Evolutionary conservation across 352 stramenopile species (phyloP).

Genomic region (Phytophthora podocarpi): DNA sequence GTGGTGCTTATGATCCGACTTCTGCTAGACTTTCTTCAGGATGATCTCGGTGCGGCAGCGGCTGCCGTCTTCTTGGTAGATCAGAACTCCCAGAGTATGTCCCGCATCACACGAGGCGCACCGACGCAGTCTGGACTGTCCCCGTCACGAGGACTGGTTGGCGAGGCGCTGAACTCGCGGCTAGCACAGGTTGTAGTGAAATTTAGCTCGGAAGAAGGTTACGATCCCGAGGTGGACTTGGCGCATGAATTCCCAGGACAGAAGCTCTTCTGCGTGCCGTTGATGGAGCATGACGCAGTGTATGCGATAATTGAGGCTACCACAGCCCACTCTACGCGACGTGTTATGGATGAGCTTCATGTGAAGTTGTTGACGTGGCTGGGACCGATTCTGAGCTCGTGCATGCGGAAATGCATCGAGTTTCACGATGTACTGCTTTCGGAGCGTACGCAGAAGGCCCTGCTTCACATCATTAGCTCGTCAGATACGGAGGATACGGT

Average conservation of each 20-base stretch:
- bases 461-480: slow-evolving; percentile 87
- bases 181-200: slow-evolving; percentile 40
- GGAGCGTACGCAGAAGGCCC: slow-evolving; percentile 82
- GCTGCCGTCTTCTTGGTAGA: slow-evolving; percentile 81
- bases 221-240: slow-evolving; percentile 76
- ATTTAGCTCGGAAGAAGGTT: slow-evolving; percentile 53
- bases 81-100: slow-evolving; percentile 75
- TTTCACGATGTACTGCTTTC: slow-evolving; percentile 84
- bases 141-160: slow-evolving; percentile 58
- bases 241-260: slow-evolving; percentile 57
- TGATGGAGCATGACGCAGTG: slow-evolving; percentile 75
- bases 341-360: slow-evolving; percentile 66
- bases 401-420: slow-evolving; percentile 88
- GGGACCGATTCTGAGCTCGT: slow-evolving; percentile 79
- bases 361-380: slow-evolving; percentile 82
- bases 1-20: slow-evolving; percentile 77
- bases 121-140: slow-evolving; percentile 58
- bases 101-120: slow-evolving; percentile 60
- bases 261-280: slow-evolving; percentile 73
- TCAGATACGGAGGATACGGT: slow-evolving; percentile 85
- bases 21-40: slow-evolving; percentile 67
- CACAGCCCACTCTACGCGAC: slow-evolving; percentile 39
- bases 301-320: slow-evolving; percentile 81
- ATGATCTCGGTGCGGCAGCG: slow-evolving; percentile 52
- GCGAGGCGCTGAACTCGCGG: slow-evolving; percentile 43